Conservation (phyloP, 768 basidiomycete genomes). For the Tricholoma bakamatsutake region DNA sequence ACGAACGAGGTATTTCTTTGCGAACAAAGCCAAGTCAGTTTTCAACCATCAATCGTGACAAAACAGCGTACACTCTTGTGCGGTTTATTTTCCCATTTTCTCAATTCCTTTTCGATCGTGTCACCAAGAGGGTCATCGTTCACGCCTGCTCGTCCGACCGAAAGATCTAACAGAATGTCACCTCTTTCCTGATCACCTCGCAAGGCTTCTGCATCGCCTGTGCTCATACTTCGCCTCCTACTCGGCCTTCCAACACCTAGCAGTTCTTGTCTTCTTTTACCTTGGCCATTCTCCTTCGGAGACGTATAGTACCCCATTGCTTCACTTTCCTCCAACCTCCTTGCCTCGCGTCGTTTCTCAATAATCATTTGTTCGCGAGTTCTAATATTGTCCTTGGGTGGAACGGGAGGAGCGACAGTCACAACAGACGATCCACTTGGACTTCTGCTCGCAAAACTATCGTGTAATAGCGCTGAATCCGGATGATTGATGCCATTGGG, state of each 20-base stretch:
- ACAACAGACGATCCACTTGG: constrained; percentile 37
- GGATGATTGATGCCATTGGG: constrained; percentile 36
- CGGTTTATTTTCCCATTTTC: constrained; percentile 47
- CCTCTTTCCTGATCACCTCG: constrained; percentile 27
- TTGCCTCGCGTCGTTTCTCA: constrained; percentile 61
- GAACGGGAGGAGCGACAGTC: constrained; percentile 37
- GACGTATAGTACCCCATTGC: constrained; percentile 25
- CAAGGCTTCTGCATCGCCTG: constrained; percentile 59
- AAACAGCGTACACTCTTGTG: constrained; percentile 32
- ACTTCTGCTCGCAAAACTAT: constrained; percentile 33
- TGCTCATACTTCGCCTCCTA: constrained; percentile 70
- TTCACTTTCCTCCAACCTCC: constrained; percentile 47
- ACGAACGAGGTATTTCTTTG: constrained; percentile 75
- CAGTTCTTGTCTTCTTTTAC: constrained; percentile 15
- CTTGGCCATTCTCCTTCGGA: constrained; percentile 2
- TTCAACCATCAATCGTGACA: background rate
- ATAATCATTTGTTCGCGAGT: constrained; percentile 63
- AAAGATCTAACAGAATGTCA: constrained; percentile 34
- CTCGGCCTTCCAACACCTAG: constrained; percentile 46
- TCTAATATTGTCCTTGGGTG: constrained; percentile 62
- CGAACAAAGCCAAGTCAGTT: constrained; percentile 4
- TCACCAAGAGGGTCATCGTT: constrained; percentile 56
- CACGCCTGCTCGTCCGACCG: constrained; percentile 17
- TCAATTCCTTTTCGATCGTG: constrained; percentile 70
- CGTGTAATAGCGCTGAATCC: constrained; percentile 39